Evolutionary conservation across 129 eudicot genomes (phyloP).

Genomic region (Chrysanthemum lavandulifolium): DNA sequence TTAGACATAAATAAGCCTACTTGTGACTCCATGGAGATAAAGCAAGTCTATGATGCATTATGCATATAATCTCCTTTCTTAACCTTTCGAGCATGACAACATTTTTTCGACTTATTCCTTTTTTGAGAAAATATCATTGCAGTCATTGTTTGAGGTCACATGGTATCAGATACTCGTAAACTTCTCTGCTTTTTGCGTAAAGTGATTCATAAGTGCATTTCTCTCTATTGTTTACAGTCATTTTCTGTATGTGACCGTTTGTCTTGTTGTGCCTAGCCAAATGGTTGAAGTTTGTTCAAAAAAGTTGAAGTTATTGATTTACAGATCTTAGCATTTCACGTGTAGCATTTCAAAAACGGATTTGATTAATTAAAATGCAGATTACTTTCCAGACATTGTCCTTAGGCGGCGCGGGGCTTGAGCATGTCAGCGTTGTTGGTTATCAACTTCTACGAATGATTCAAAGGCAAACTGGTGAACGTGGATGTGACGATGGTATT

Average conservation of each 20-base stretch:
- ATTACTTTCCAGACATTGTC: too few relatives aligned
- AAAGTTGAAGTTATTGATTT: not conserved
- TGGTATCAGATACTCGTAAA: slow-evolving; percentile 15
- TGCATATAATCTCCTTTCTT: slow-evolving; percentile 16
- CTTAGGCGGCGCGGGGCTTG: too few relatives aligned
- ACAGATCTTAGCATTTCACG: not conserved
- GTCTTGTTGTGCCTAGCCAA: not conserved
- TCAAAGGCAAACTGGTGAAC: not conserved
- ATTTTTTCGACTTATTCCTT: slow-evolving; percentile 7
- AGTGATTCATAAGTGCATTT: not conserved
- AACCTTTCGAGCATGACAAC: slow-evolving; percentile 6
- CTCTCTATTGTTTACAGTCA: not conserved
- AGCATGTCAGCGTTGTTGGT: too few relatives aligned
- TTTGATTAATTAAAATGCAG: too few relatives aligned
- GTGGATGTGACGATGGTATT: not conserved
- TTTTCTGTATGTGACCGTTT: not conserved
- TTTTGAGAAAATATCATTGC: slow-evolving; percentile 6
- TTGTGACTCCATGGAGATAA: slow-evolving; percentile 1
- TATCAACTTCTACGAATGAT: not conserved
- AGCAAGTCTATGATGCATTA: slow-evolving; percentile 17
- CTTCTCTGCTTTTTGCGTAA: not conserved
- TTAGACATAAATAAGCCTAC: not conserved
- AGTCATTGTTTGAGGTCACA: slow-evolving; percentile 16
- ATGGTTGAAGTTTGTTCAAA: not conserved
- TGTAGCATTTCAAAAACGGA: too few relatives aligned